Base-by-base conservation (phyloP, 192 early-diverging fungal species). In the Coemansia sp. region DNA sequence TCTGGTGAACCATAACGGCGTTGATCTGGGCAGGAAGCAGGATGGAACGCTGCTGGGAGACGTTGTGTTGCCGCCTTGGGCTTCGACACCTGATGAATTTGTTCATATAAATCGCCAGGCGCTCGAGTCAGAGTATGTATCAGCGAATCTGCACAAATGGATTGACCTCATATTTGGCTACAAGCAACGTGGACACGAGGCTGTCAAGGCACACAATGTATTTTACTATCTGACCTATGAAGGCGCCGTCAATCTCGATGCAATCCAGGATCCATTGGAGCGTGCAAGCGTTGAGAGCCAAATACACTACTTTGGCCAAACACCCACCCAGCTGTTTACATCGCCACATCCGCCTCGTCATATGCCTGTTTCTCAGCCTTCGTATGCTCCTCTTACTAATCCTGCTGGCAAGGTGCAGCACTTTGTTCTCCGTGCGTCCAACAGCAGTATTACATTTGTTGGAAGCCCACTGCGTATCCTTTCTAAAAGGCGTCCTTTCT, bases 261-360 rank as follows among this genome's bases (percentile, higher is more conserved):
- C 87, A 3, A 91, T 98, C 34, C 86, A 87, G 34, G 95, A 98
- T 70, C 91, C 92, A 3, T 82, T 97, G 28, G 94, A 98, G 71
- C 87, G 93, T 43, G 85, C 87, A 16, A 91, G 93, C 7, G 93
- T 94, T 16, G 94, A 94, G 56, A 94, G 93, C 60, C 93, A 94
- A 65, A 98, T 98, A 63, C 87, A 97, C 74, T 94, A 98, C 79
- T 98, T 98, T 88, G 96, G 96, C 7, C 96, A 98, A 75, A 98
- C 96, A 2, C 95, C 96, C 13, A 84, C 88, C 12, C 93, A 95
- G 67, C 72, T 98, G 58, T 96, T 98, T 63, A 89, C 85, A 51
- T 86, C 85, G 69, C 92, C 94, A 1, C 96, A 98, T 81, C 91
- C 91, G 18, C 42, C 67, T 16, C 72, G 73, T 7, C 72, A 71